Conservation (phyloP, 2,329 filamentous ascomycete species). For the Penicillium janthinellum region DNA sequence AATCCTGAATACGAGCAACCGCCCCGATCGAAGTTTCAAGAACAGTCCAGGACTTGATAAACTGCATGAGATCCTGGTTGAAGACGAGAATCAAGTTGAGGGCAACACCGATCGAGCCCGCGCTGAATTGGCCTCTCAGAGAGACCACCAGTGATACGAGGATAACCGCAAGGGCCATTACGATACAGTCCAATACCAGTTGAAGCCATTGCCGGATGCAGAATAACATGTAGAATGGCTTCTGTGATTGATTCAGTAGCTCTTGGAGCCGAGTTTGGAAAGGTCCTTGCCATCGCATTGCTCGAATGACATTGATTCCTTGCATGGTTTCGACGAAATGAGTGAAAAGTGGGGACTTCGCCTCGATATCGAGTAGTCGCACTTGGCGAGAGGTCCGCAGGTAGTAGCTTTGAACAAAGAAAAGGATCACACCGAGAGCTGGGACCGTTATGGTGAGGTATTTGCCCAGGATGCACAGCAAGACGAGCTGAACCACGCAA, state of each 20-base stretch:
- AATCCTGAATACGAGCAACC: constrained; percentile 52
- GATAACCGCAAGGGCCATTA: constrained; percentile 44
- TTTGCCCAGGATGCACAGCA: constrained; percentile 11
- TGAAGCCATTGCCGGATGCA: constrained; percentile 50
- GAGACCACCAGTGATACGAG: constrained; percentile 48
- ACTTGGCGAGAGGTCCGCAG: constrained; percentile 17
- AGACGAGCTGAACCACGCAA: constrained; percentile 8
- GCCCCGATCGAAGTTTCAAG: constrained; percentile 29
- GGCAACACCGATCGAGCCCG: constrained; percentile 50
- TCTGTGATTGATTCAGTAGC: constrained; percentile 46
- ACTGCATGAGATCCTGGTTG: constrained; percentile 45
- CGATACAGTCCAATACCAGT: constrained; percentile 47
- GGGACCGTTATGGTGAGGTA: constrained; percentile 12
- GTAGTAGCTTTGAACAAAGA: constrained; percentile 14
- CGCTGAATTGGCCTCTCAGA: constrained; percentile 38
- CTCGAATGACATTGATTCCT: constrained; percentile 9
- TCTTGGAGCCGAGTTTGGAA: constrained; percentile 42
- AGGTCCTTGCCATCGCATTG: constrained; percentile 42
- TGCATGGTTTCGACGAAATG: constrained; percentile 16
- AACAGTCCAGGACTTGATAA: constrained; percentile 25
- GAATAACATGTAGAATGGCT: constrained; percentile 49
- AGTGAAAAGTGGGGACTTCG: constrained; percentile 14
- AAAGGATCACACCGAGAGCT: constrained; percentile 4
- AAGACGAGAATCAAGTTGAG: constrained; percentile 52
- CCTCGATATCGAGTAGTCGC: constrained; percentile 16